Base-by-base conservation (phyloP, 371 early-diverging fungal species). In the Mucor circinelloides region DNA sequence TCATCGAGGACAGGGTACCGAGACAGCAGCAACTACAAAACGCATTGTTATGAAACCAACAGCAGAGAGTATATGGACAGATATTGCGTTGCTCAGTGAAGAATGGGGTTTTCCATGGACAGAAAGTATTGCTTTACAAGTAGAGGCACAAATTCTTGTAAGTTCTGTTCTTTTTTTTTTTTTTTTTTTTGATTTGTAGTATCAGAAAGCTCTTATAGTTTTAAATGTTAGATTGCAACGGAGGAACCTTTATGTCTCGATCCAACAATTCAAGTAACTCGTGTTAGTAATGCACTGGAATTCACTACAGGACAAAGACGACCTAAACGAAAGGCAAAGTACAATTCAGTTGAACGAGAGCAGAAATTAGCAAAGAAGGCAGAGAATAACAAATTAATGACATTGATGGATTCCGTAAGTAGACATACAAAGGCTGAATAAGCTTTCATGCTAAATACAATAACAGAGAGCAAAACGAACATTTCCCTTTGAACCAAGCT, bases 241-340 rank as follows among this genome's bases (percentile, higher is more conserved):
- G 86, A 88, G 58, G 88, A 81, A 21, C 86, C 86, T 0, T 34
- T 88, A 2, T 88, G 88, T 48, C 73, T 88, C 21, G 88, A 88
- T 64, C 86, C 88, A 6, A 83, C 85, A 0, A 71, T 86, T 25
- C 82, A 85, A 69, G 88, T 88, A 19, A 81, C 83, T 7, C 79
- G 86, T 10, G 21, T 88, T 13, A 84, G 84, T 58, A 88, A 88
- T 64, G 85, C 86, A n/a, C 74, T 86, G 28, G 75, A 75, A 46
- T 83, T 79, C 54, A 68, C 81, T 0, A 76, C 74, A 2, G 70
- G 75, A 1, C 70, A 75, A 7, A 76, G 78, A 46, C 73, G 75
- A 31, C 62, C 73, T 27, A 83, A 85, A 58, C 82, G 78, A 68
- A 86, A 81, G 65, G 73, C 78, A 60, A 88, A 86, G 68, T 84